phyloP scores from a whole-genome alignment of 495 filamentous ascomycete genomes.

The Parachaetomium inaequale region DNA sequence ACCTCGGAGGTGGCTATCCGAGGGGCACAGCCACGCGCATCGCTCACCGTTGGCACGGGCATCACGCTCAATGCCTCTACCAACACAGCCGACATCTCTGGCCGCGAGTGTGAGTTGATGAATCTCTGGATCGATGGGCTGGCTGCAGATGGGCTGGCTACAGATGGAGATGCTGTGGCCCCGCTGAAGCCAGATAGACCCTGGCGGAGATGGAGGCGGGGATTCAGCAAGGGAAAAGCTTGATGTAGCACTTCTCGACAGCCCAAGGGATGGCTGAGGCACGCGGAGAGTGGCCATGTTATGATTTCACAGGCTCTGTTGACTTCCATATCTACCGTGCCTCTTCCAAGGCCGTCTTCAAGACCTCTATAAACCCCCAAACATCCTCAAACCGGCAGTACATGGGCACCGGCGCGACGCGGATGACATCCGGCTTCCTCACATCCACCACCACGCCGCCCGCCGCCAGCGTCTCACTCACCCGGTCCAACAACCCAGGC shows the following conservation, averaged over 20 bases:
- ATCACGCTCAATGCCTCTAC: neutral
- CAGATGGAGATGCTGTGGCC: too few relatives aligned
- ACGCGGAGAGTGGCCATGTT: too few relatives aligned
- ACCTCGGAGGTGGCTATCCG: neutral
- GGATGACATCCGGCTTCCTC: conserved; percentile 81
- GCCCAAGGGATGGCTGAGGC: too few relatives aligned
- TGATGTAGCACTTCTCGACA: too few relatives aligned
- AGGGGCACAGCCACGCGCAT: neutral
- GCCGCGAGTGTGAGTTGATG: neutral
- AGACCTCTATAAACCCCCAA: conserved; percentile 66
- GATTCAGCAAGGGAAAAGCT: too few relatives aligned
- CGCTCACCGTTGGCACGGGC: neutral
- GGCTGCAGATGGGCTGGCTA: too few relatives aligned
- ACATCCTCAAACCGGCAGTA: conserved; percentile 85
- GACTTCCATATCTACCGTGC: conserved; percentile 2
- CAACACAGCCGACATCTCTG: neutral
- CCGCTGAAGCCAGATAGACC: too few relatives aligned
- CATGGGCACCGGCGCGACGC: conserved; percentile 83
- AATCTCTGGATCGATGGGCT: neutral
- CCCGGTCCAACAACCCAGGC: conserved; percentile 61
- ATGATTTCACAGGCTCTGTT: neutral
- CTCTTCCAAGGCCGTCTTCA: conserved; percentile 48
- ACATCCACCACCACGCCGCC: conserved; percentile 80
- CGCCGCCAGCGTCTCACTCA: conserved; percentile 65
- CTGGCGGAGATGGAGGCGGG: too few relatives aligned